Conservation (phyloP, 257 asterid species). For the Solanum verrucosum region DNA sequence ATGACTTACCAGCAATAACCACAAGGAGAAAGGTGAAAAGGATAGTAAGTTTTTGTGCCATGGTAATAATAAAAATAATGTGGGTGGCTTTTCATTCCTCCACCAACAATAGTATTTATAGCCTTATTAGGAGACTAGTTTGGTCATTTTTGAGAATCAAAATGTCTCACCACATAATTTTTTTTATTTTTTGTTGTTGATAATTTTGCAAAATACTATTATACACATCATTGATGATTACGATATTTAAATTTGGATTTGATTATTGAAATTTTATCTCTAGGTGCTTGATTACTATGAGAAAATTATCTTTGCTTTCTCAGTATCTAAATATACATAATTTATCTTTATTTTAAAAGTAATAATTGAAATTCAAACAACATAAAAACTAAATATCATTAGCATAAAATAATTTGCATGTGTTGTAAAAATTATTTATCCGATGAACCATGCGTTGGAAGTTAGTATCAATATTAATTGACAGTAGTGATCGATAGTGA, state of each 20-base stretch:
- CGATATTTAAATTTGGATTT: background rate
- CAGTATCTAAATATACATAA: background rate
- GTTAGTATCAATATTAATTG: background rate
- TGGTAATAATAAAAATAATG: background rate
- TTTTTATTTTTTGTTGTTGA: background rate
- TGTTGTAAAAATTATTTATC: background rate
- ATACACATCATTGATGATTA: background rate
- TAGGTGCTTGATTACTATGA: background rate
- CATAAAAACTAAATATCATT: background rate
- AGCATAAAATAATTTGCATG: background rate
- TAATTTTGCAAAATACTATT: background rate
- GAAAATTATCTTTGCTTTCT: background rate
- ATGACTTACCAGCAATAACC: background rate
- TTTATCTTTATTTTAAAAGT: background rate
- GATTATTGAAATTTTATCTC: background rate
- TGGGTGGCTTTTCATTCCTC: background rate
- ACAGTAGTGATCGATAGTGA: background rate
- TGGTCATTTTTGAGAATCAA: background rate
- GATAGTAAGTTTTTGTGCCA: background rate
- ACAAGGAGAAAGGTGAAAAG: background rate
- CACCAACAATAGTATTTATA: background rate
- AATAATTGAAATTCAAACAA: background rate
- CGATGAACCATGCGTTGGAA: background rate
- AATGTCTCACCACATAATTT: background rate
- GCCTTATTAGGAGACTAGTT: background rate